Base-by-base conservation (phyloP, 768 basidiomycete species). In the Cantharellus anzutake region DNA sequence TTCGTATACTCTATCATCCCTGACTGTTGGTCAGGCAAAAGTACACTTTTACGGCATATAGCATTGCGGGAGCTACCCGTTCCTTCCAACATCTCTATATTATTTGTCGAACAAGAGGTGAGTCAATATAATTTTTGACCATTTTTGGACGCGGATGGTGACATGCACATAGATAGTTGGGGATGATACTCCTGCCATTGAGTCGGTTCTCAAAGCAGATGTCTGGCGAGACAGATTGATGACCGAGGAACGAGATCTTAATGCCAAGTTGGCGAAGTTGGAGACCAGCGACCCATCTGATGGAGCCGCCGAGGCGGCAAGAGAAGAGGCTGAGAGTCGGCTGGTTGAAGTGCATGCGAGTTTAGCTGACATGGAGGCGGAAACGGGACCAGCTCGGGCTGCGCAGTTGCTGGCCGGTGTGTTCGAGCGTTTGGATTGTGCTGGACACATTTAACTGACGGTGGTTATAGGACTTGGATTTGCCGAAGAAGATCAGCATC, bases 21-120 rank as follows among this genome's bases (percentile, higher is more conserved):
- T 41, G 56, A 57, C 38, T 58, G 51, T 60, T 29, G 86, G 81
- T 84, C 97, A 65, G 94, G 94, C 71, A 98, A 99, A 76, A 96
- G 92, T 11, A 97, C 96, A 2, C 78, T 99, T 20, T 76, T 99
- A 34, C 82, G 92, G 53, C 86, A 96, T 67, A 89, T 99, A 64
- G 87, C 96, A 1, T 78, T 98, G 76, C 80, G 96, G 65, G 96
- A 98, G 66, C 82, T 99, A 16, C 83, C 89, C 14, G 86, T 97
- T 60, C 93, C 94, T 3, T 73, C 88, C 0, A 89, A 99, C 68
- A 96, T 99, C 68, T 91, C 90, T 2, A 96, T 99, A 64, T 76
- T 98, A 37, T 97, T 97, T 68, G 96, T 99, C 59, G 96, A 99
- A 70, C 96, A 99, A 74, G 96, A 99, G 73, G 92, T 86, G 62